These are phyloP conservation scores for Apiospora arundinis DNA, from an alignment of 2,329 filamentous ascomycete genomes.

Conservation along the genomic window DNA sequence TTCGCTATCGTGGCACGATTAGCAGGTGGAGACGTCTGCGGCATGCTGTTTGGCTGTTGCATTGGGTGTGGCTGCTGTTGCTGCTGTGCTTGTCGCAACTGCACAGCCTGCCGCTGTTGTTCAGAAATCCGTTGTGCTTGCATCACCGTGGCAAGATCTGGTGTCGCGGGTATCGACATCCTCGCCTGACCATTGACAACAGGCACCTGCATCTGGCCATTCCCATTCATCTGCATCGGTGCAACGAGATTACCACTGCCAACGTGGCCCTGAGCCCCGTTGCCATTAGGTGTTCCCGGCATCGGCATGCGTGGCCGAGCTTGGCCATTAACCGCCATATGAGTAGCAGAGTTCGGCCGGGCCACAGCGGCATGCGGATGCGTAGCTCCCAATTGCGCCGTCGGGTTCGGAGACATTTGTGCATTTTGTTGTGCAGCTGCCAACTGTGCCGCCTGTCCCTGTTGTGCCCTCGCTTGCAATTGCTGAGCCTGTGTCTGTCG, in stretches of 20 bases:
- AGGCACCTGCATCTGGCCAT: conserved; percentile 75
- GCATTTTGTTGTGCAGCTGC: conserved; percentile 45
- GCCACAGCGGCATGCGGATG: conserved; percentile 43
- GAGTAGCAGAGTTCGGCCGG: conserved; percentile 50
- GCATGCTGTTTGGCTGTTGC: conserved; percentile 46
- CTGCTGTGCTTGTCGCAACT: conserved; percentile 49
- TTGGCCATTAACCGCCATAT: conserved; percentile 51
- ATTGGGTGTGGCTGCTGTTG: conserved; percentile 40
- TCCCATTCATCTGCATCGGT: conserved; percentile 66
- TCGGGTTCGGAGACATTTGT: conserved; percentile 44
- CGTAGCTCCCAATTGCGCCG: conserved; percentile 40
- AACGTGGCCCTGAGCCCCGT: conserved; percentile 56
- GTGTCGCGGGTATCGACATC: conserved; percentile 57
- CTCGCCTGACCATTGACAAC: conserved; percentile 63
- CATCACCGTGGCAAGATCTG: conserved; percentile 63
- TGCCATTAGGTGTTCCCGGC: conserved; percentile 58
- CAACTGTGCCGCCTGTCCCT: conserved; percentile 52
- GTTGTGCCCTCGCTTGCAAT: conserved; percentile 53
- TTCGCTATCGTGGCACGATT: conserved; percentile 50
- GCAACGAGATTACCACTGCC: conserved; percentile 50
- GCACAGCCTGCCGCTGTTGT: conserved; percentile 62
- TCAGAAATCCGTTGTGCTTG: conserved; percentile 72
- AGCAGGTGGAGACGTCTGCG: conserved; percentile 49
- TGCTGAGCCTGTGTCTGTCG: conserved; percentile 38
- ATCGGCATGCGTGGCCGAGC: conserved; percentile 59